These are phyloP conservation scores for Talaromyces sp. DNA, from an alignment of 2,329 filamentous ascomycete genomes.

Conservation along the genomic window DNA sequence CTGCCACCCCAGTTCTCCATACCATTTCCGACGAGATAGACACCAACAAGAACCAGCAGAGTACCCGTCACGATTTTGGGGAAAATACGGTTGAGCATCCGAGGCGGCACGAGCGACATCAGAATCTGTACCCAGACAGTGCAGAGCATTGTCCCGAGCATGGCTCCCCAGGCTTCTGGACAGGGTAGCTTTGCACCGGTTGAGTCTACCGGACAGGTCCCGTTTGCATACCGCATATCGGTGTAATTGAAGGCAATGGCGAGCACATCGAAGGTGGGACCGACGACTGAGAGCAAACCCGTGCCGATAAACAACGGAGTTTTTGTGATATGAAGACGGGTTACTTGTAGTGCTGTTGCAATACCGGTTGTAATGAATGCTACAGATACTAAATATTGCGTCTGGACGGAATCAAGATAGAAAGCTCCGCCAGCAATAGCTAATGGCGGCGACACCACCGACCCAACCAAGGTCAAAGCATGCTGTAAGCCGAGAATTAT, in stretches of 20 bases:
- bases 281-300: conserved; percentile 73
- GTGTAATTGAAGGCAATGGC: conserved; percentile 66
- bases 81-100: conserved; percentile 65
- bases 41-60: conserved; percentile 65
- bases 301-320: conserved; percentile 75
- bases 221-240: conserved; percentile 69
- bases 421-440: conserved; percentile 60
- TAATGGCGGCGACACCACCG: conserved; percentile 72
- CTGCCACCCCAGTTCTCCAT: conserved; percentile 72
- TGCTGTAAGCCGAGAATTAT: conserved; percentile 75
- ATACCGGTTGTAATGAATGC: conserved; percentile 74
- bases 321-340: conserved; percentile 65
- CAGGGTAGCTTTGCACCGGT: conserved; percentile 67
- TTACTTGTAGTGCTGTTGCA: conserved; percentile 71
- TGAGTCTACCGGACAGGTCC: conserved; percentile 57
- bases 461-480: conserved; percentile 69
- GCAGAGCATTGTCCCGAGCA: conserved; percentile 64
- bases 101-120: conserved; percentile 69
- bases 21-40: conserved; percentile 65
- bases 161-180: conserved; percentile 68
- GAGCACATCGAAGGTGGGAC: conserved; percentile 72
- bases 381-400: conserved; percentile 75
- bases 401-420: conserved; percentile 55
- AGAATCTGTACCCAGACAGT: conserved; percentile 66
- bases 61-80: conserved; percentile 75